These are phyloP conservation scores for Quercus dentata DNA, from an alignment of 306 rosid species.

Conservation along the genomic window DNA sequence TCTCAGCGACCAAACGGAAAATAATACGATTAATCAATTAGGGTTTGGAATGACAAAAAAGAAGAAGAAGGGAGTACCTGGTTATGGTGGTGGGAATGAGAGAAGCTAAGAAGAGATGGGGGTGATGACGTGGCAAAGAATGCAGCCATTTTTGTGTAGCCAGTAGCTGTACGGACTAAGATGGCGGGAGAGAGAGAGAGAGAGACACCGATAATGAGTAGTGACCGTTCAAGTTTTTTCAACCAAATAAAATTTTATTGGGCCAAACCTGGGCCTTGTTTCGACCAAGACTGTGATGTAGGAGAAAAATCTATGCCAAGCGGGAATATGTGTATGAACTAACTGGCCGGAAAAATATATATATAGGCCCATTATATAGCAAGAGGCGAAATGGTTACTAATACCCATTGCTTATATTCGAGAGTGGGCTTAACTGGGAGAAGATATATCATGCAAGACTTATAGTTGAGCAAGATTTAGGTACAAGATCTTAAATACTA, in stretches of 20 bases:
- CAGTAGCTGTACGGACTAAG: slow-evolving; percentile 7
- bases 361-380: no score
- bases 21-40: neutral
- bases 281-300: no score
- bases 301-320: no score
- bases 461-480: no score
- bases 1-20: slow-evolving; percentile 7
- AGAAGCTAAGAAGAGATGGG: slow-evolving; percentile 17
- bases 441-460: no score
- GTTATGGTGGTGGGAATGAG: slow-evolving; percentile 5
- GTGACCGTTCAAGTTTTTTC: slow-evolving; percentile 28
- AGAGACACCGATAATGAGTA: neutral
- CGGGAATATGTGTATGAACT: no score
- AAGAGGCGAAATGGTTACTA: no score
- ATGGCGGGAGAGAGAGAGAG: slow-evolving; percentile 59
- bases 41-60: neutral
- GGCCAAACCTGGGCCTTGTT: no score
- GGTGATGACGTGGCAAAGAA: slow-evolving; percentile 28
- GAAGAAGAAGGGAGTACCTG: neutral
- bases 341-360: no score
- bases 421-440: no score
- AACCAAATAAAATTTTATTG: neutral
- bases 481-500: fast-evolving
- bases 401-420: no score
- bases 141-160: slow-evolving; percentile 30